phyloP scores from a whole-genome alignment of 805 yeast species.

The Saturnispora saitoi region DNA sequence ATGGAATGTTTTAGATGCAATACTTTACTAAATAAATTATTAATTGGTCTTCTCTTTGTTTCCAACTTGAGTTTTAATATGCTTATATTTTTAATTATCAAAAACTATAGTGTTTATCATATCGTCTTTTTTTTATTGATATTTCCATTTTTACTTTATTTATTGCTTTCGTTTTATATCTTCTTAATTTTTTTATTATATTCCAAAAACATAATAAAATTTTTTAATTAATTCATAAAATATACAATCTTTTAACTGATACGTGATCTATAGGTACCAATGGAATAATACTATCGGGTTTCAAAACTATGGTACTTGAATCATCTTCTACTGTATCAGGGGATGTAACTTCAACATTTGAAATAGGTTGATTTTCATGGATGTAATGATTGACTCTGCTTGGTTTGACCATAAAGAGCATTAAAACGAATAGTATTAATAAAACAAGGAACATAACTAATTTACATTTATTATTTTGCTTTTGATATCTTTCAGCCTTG shows the following conservation, averaged over 20 bases:
- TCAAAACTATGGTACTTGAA: neutral
- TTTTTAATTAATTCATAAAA: too few relatives aligned
- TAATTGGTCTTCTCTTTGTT: conserved; percentile 1
- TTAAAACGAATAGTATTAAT: conserved; percentile 60
- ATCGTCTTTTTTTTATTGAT: too few relatives aligned
- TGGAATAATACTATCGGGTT: conserved; percentile 4
- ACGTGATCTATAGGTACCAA: neutral
- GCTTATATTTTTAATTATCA: too few relatives aligned
- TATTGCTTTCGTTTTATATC: too few relatives aligned
- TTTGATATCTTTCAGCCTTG: conserved; percentile 74
- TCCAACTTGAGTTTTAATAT: too few relatives aligned
- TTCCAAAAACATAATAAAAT: too few relatives aligned
- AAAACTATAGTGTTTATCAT: too few relatives aligned
- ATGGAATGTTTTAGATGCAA: conserved; percentile 23
- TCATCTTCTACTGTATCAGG: neutral
- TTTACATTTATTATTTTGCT: conserved; percentile 85
- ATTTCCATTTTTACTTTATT: too few relatives aligned
- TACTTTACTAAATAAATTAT: conserved; percentile 1
- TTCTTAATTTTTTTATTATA: too few relatives aligned
- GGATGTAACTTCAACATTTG: neutral
- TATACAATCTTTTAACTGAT: neutral
- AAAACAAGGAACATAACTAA: conserved; percentile 66
- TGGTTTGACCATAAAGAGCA: conserved; percentile 65
- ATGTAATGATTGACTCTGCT: conserved; percentile 24
- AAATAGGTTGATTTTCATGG: conserved; percentile 15